Evolutionary conservation across 78 protist species (phyloP).

Genomic region (slime mould (Dictyostelium discoideum)): DNA sequence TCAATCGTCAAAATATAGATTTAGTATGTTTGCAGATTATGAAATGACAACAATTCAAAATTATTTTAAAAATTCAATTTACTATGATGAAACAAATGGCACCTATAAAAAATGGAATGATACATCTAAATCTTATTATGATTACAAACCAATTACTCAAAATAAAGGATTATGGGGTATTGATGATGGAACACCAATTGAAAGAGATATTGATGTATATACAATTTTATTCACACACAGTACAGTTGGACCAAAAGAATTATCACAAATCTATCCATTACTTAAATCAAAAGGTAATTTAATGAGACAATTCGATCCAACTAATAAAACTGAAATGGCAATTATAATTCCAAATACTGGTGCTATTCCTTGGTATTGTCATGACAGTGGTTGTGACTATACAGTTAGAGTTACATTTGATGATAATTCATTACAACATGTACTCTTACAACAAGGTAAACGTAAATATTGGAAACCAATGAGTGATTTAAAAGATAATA

Average conservation of each 20-base stretch:
- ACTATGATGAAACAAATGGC: not conserved
- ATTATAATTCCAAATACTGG: not conserved
- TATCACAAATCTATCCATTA: constrained; percentile 13
- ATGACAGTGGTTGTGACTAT: constrained; percentile 33
- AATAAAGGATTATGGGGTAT: not conserved
- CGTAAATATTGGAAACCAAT: not conserved
- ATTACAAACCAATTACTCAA: not conserved
- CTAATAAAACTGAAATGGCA: not conserved
- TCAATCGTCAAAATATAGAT: not conserved
- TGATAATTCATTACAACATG: constrained; percentile 1
- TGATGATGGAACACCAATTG: not conserved
- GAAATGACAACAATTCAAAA: constrained; percentile 26
- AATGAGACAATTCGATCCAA: constrained; percentile 41
- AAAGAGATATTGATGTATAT: constrained; percentile 10
- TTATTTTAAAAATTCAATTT: not conserved
- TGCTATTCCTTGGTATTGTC: constrained; percentile 5
- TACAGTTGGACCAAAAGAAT: not conserved
- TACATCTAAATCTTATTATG: not conserved
- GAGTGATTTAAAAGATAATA: not conserved
- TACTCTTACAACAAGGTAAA: not conserved
- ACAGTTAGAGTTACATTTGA: constrained; percentile 7
- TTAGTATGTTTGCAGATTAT: constrained; percentile 43
- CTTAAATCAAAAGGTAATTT: constrained; percentile 12
- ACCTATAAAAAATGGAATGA: not conserved
- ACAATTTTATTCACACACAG: not conserved